phyloP scores from a whole-genome alignment of 805 yeast genomes.

The Teunomyces barrocoloradensis region DNA sequence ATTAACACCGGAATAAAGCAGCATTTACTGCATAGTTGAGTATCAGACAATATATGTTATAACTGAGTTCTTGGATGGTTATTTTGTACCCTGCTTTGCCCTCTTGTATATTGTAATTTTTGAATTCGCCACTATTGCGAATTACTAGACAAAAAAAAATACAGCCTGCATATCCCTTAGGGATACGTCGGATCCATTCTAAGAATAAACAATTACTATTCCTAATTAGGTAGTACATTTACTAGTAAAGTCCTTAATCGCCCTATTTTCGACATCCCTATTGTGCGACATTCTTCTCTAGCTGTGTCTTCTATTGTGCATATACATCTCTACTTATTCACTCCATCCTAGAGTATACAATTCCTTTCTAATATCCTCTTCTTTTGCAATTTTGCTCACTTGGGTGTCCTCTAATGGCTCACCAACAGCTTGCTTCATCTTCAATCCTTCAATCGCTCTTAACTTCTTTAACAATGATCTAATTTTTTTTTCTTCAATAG shows the following conservation, averaged over 20 bases:
- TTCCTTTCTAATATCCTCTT: constrained; percentile 74
- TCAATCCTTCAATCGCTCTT: constrained; percentile 90
- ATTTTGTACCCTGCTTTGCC: too few species aligned
- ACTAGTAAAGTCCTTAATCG: background rate
- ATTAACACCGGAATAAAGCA: background rate
- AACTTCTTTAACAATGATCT: constrained; percentile 88
- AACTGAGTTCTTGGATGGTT: background rate
- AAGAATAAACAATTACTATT: constrained; percentile 2
- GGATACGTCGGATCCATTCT: background rate
- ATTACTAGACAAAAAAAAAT: background rate
- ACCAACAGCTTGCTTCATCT: constrained; percentile 78
- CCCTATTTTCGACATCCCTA: background rate
- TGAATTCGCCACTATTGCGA: background rate
- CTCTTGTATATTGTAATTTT: too few species aligned
- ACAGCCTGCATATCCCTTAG: background rate
- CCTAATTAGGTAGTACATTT: constrained; percentile 2
- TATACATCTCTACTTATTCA: constrained; percentile 20
- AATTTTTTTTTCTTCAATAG: constrained; percentile 88
- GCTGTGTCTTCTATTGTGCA: background rate
- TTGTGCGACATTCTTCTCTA: background rate
- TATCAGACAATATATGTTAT: background rate
- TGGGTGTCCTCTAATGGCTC: constrained; percentile 93
- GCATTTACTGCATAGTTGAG: background rate
- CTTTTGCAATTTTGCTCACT: constrained; percentile 83
- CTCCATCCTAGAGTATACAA: constrained; percentile 70